Percentiles rank a stretch among this genome's conserved stretches.
phyloP scores from a whole-genome alignment of 1,284 basidiomycete genomes.

The Austroboletus novae-zelandiae region DNA sequence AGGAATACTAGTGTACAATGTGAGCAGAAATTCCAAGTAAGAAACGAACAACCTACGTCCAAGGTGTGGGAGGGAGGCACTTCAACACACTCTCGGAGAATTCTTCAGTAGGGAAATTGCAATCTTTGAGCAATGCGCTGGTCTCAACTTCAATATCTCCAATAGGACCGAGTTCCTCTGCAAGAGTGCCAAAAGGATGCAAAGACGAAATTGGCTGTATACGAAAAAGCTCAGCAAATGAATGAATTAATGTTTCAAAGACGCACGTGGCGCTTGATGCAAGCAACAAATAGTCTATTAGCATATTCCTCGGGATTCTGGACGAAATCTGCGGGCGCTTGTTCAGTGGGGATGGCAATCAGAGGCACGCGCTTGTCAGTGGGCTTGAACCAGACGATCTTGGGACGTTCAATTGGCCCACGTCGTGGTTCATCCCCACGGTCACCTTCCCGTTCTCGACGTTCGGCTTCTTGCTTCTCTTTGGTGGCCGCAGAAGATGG shows the following conservation, averaged over 20 bases:
- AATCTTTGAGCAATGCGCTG: conserved; percentile 95
- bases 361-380: conserved; percentile 99
- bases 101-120: conserved; percentile 95
- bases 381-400: conserved; percentile 99
- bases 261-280: conserved; percentile 93
- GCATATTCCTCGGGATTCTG: conserved; percentile 91
- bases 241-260: not conserved
- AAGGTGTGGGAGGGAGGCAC: conserved; percentile 92
- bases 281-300: conserved; percentile 93
- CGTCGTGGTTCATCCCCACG: conserved; percentile 78
- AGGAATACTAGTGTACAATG: conserved; percentile 62
- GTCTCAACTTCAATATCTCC: conserved; percentile 98
- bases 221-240: conserved; percentile 15
- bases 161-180: conserved; percentile 98
- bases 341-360: conserved; percentile 99
- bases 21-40: conserved; percentile 7
- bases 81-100: conserved; percentile 93
- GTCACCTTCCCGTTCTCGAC: conserved; percentile 93
- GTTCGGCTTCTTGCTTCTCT: conserved; percentile 98
- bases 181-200: conserved; percentile 97
- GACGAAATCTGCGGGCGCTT: conserved; percentile 95
- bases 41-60: conserved; percentile 63
- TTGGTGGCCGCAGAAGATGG: conserved; percentile 98
- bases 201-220: conserved; percentile 86
- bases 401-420: conserved; percentile 82